These are phyloP conservation scores for Adansonia gregorii DNA, from an alignment of 441 rosid genomes.

Conservation along the genomic window DNA sequence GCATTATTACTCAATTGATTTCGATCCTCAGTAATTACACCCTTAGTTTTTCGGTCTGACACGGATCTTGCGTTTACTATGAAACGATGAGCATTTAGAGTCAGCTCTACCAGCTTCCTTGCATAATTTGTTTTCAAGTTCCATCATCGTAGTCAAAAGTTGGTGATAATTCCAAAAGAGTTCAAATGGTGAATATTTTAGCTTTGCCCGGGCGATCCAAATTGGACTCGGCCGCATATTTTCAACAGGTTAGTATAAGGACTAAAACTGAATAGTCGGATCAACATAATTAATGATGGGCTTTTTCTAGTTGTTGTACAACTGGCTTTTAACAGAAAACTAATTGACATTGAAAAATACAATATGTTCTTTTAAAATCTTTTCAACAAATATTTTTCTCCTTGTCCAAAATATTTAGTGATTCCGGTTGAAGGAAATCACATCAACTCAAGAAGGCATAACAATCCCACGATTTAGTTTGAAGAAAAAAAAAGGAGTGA, in stretches of 20 bases:
- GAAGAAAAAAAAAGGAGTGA: conserved; percentile 26
- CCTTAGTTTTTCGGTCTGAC: background rate
- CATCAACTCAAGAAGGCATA: conserved; percentile 29
- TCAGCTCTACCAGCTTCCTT: background rate
- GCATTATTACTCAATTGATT: background rate
- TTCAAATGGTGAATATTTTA: background rate
- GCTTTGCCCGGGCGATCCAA: background rate
- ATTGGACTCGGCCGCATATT: background rate
- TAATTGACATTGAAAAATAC: background rate
- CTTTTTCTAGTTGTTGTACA: background rate
- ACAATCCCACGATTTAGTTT: conserved; percentile 25
- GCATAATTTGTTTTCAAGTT: background rate
- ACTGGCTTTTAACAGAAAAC: background rate
- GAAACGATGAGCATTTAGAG: conserved; percentile 6
- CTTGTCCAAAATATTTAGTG: conserved; percentile 18
- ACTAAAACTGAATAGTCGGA: too few relatives aligned
- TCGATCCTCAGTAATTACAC: background rate
- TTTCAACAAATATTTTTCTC: conserved; percentile 8
- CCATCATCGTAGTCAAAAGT: too few relatives aligned
- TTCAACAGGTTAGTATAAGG: too few relatives aligned
- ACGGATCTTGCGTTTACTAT: background rate
- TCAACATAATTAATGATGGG: background rate
- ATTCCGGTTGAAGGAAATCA: conserved; percentile 29
- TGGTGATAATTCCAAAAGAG: background rate
- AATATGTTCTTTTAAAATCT: background rate